phyloP scores from a whole-genome alignment of 1,284 basidiomycete genomes.

The Ceratorhiza oryzae-sativae region DNA sequence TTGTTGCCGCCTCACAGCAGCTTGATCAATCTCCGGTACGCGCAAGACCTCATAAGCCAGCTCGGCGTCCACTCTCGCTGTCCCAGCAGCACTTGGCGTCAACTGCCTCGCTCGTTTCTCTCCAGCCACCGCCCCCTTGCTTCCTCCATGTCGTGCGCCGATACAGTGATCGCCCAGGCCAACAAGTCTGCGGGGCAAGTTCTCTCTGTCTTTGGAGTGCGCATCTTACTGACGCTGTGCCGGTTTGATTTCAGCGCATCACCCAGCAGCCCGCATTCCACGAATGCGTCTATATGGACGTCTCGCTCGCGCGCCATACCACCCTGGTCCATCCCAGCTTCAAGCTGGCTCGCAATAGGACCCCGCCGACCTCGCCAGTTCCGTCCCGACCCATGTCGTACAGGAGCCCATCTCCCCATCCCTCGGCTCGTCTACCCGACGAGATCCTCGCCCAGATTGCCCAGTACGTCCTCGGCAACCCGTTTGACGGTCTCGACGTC shows the following conservation, averaged over 20 bases:
- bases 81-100: constrained; percentile 24
- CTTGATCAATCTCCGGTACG: constrained; percentile 10
- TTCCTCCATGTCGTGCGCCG: neutral
- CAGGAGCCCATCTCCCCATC: neutral
- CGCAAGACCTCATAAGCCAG: neutral
- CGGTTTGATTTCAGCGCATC: constrained; percentile 9
- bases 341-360: neutral
- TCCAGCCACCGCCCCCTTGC: neutral
- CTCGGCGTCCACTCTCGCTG: neutral
- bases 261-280: neutral
- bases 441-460: constrained; percentile 29
- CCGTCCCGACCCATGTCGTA: neutral
- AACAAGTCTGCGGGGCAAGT: neutral
- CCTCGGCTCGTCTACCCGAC: constrained; percentile 2
- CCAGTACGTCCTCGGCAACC: neutral
- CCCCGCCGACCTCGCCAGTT: neutral
- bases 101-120: neutral
- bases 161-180: neutral
- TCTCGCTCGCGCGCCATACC: neutral
- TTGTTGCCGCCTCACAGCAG: constrained; percentile 15
- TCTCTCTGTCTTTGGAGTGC: constrained; percentile 1
- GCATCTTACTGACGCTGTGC: constrained; percentile 31
- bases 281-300: neutral
- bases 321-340: constrained; percentile 1
- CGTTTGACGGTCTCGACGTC: neutral